A percentile compares a stretch with the other conserved stretches of the same genome.
Conservation (phyloP, 2,329 filamentous ascomycete genomes). For the Colletotrichum cordylinicola region DNA sequence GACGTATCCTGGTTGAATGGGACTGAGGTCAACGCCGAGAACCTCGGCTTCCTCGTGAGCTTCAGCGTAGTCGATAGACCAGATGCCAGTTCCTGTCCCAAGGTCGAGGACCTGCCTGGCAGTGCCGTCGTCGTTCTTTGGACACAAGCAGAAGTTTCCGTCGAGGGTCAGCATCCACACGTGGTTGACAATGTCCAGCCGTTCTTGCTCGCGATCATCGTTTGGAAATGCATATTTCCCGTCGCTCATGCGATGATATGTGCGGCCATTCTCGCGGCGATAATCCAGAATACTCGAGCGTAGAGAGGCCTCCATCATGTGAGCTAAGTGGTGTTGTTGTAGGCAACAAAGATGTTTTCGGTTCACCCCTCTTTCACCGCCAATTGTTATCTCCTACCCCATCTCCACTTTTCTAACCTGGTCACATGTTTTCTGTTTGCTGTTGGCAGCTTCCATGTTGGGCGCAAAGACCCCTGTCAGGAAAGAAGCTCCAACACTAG, state of each 20-base stretch:
- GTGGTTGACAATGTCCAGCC: background rate
- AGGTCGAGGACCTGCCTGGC: slow-evolving; percentile 26
- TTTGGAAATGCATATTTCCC: slow-evolving; percentile 26
- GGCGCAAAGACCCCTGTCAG: too few relatives aligned
- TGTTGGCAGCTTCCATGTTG: too few relatives aligned
- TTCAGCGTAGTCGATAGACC: background rate
- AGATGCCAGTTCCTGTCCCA: background rate
- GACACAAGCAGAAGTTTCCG: slow-evolving; percentile 31
- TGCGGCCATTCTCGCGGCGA: background rate
- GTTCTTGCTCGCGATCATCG: background rate
- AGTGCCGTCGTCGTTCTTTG: slow-evolving; percentile 7
- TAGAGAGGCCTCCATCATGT: too few relatives aligned
- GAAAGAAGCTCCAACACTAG: too few relatives aligned
- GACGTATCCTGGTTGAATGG: slow-evolving; percentile 24
- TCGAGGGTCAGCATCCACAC: background rate
- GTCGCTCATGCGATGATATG: background rate
- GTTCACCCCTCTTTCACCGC: too few relatives aligned
- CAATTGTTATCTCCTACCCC: too few relatives aligned
- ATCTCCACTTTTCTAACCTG: too few relatives aligned
- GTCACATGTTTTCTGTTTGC: too few relatives aligned
- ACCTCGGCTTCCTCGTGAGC: too few relatives aligned
- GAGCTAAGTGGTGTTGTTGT: too few relatives aligned
- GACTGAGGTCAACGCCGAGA: background rate
- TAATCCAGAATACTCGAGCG: background rate
- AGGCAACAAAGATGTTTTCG: too few relatives aligned